These are phyloP conservation scores for Leucaena leucocephala DNA, from an alignment of 306 rosid genomes.

Conservation along the genomic window DNA sequence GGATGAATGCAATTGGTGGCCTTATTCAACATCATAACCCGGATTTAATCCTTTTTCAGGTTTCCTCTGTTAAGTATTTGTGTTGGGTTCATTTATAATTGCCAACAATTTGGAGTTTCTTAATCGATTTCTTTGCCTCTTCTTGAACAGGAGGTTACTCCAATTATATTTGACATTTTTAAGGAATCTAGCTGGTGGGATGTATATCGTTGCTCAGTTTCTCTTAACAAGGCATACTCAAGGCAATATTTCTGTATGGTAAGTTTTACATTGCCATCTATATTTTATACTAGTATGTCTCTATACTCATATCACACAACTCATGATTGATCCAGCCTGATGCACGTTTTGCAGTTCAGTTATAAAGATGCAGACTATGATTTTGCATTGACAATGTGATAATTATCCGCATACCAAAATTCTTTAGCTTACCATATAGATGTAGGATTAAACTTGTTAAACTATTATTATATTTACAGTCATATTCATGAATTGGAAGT, in stretches of 20 bases:
- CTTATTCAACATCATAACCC: conserved; percentile 76
- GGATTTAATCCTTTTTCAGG: conserved; percentile 66
- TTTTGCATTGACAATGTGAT: not conserved
- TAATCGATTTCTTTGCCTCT: conserved; percentile 2
- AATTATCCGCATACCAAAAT: conserved; percentile 8
- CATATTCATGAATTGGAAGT: not conserved
- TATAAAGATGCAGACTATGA: not conserved
- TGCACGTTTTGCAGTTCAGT: not conserved
- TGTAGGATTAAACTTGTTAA: not conserved
- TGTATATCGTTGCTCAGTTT: conserved; percentile 49
- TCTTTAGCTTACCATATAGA: not conserved
- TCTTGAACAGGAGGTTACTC: conserved; percentile 55
- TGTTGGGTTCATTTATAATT: not conserved
- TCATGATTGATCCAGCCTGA: not conserved
- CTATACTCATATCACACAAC: not conserved
- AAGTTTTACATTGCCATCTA: conserved; percentile 23
- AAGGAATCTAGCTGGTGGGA: conserved; percentile 56
- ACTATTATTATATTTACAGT: conserved; percentile 3
- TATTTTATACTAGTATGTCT: not conserved
- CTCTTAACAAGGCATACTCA: conserved; percentile 42
- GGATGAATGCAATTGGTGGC: conserved; percentile 82
- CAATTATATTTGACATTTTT: conserved; percentile 53
- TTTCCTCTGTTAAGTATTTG: not conserved
- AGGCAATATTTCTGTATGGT: conserved; percentile 56
- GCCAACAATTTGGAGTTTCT: not conserved